Base-by-base conservation (phyloP, 2,329 filamentous ascomycete species). In the Fusarium hainanense region DNA sequence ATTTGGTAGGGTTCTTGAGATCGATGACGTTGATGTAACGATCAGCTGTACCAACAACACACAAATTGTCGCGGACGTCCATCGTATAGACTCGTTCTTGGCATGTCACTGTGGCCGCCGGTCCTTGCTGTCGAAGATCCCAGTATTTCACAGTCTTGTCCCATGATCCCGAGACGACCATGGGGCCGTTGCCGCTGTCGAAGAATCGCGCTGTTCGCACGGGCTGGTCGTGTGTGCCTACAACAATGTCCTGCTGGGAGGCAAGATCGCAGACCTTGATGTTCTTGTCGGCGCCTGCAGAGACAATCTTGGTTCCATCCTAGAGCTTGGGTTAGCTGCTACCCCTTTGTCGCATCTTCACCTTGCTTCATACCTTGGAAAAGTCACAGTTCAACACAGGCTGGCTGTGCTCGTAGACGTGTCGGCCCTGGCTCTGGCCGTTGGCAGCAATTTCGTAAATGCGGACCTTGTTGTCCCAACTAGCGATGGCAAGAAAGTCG, bases 381-480 rank as follows among this genome's bases (percentile, higher is more conserved):
- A 95, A 98, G 77, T 94, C 92, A 69, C 91, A 91, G 77, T 89
- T 92, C 66, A 99, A 83, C 5, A 97, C 94, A 5, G 94, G 93
- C 46, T 87, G 93, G 71, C 93, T 91, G 81, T 97, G 93, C 73
- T 97, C 92, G 77, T 96, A 97, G 63, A 91, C 84, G 68, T 93
- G 93, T 77, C 94, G 95, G 51, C 93, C 94, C 78, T 93, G 89
- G 76, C 92, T 95, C 77, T 92, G 88, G 44, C 94, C 93, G 71
- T 89, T 89, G 59, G 82, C 82, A 70, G 91, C 89, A 78, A 98
- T 93, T 80, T 98, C 93, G 83, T 98, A 99, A 78, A 99, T 95
- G 77, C 94, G 92, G 69, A 98, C 93, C 80, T 97, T 97, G 84
- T 97, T 97, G 82, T 99, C 96, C 96, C 96, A 99, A 75, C 93